Evolutionary conservation across 2,329 filamentous ascomycete species (phyloP).

Genomic region (Amauroascus verrucosus): DNA sequence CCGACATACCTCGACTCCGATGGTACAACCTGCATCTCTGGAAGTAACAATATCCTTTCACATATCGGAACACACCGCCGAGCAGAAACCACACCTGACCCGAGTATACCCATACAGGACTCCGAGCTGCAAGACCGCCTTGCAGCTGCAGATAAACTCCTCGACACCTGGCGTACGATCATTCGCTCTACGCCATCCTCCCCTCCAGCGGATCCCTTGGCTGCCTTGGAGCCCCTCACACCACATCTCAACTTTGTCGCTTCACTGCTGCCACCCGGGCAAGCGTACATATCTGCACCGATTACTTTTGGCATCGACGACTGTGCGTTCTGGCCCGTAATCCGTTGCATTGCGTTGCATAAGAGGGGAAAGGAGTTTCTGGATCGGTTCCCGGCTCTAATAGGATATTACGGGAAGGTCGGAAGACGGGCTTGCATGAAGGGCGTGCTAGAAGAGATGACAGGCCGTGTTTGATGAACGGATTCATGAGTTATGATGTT

Average conservation of each 20-base stretch:
- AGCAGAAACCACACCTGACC: conserved; percentile 5
- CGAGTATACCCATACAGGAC: conserved; percentile 21
- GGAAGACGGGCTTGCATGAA: conserved; percentile 31
- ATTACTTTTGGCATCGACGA: conserved; percentile 33
- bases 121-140: conserved; percentile 23
- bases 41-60: conserved; percentile 26
- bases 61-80: conserved; percentile 22
- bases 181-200: background rate
- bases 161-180: conserved; percentile 1
- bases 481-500: background rate
- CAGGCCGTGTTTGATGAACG: background rate
- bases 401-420: conserved; percentile 32
- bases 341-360: conserved; percentile 29
- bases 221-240: background rate
- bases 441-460: conserved; percentile 24
- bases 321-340: conserved; percentile 36
- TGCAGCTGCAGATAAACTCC: conserved; percentile 2
- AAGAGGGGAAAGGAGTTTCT: conserved; percentile 16
- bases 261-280: conserved; percentile 18
- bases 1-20: conserved; percentile 21
- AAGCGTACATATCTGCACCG: conserved; percentile 29
- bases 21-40: conserved; percentile 21
- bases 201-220: background rate
- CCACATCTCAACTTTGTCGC: conserved; percentile 6
- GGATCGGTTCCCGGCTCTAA: conserved; percentile 26